Percentiles rank a stretch among this genome's conserved stretches.
phyloP scores from a whole-genome alignment of 108 stramenopile species.

The Phaeodactylum tricornutum region DNA sequence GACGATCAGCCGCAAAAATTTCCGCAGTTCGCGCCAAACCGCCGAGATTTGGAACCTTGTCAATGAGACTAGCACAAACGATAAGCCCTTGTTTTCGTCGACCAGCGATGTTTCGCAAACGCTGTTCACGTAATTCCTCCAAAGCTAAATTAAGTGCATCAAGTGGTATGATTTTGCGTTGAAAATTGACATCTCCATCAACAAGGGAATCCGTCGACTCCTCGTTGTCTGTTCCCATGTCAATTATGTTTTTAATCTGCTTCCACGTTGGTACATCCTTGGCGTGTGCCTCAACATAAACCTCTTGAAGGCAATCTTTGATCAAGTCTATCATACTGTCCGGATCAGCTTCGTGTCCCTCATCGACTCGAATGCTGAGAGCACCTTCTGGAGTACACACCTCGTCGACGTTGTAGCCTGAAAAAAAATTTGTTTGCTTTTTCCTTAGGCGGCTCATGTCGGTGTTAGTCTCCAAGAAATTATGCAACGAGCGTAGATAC shows the following conservation, averaged over 20 bases:
- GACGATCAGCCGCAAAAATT: slow-evolving; percentile 70
- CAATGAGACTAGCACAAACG: slow-evolving; percentile 81
- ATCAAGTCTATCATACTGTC: slow-evolving; percentile 55
- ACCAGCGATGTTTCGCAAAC: slow-evolving; percentile 63
- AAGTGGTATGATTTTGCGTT: slow-evolving; percentile 83
- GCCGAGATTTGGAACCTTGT: slow-evolving; percentile 85
- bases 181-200: slow-evolving; percentile 46
- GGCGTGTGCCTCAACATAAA: slow-evolving; percentile 64
- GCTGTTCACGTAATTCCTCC: slow-evolving; percentile 31
- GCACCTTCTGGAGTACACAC: slow-evolving; percentile 57
- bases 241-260: slow-evolving; percentile 42
- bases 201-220: not conserved
- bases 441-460: slow-evolving; percentile 72
- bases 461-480: slow-evolving; percentile 57
- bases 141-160: slow-evolving; percentile 71
- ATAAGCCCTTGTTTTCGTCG: slow-evolving; percentile 65
- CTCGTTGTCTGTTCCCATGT: slow-evolving; percentile 6
- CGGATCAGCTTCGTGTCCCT: slow-evolving; percentile 70
- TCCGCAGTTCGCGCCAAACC: slow-evolving; percentile 82
- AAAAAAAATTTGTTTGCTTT: slow-evolving; percentile 63
- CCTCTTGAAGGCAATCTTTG: slow-evolving; percentile 49
- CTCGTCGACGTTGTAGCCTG: slow-evolving; percentile 57
- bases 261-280: slow-evolving; percentile 71
- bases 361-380: slow-evolving; percentile 64
- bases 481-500: slow-evolving; percentile 40